phyloP scores from a whole-genome alignment of 2,329 filamentous ascomycete species.

The Trichoderma simmonsii region DNA sequence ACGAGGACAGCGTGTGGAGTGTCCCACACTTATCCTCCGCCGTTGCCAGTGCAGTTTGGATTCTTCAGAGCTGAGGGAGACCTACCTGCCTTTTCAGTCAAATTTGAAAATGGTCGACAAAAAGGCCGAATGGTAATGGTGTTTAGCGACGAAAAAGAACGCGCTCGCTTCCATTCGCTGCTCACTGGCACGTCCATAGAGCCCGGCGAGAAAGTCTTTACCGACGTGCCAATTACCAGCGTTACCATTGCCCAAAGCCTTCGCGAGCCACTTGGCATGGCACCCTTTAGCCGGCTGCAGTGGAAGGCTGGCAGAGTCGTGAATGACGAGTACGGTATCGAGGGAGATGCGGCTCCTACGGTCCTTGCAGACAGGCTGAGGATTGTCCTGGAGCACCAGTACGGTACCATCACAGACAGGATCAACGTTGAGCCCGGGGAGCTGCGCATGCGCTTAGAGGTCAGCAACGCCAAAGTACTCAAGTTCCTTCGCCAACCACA shows the following conservation, averaged over 20 bases:
- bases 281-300: constrained; percentile 48
- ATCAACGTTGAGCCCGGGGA: constrained; percentile 79
- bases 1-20: constrained; percentile 76
- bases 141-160: constrained; percentile 70
- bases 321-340: constrained; percentile 64
- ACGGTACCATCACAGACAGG: constrained; percentile 77
- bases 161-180: constrained; percentile 67
- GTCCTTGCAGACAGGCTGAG: constrained; percentile 75
- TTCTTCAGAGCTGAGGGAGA: constrained; percentile 71
- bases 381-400: constrained; percentile 70
- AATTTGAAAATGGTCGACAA: constrained; percentile 62
- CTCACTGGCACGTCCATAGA: constrained; percentile 70
- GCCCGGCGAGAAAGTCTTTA: constrained; percentile 65
- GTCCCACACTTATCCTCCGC: constrained; percentile 64
- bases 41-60: constrained; percentile 71
- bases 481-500: constrained; percentile 70
- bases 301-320: constrained; percentile 71
- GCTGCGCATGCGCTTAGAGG: constrained; percentile 63
- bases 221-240: constrained; percentile 63
- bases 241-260: constrained; percentile 60
- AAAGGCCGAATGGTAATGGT: constrained; percentile 73
- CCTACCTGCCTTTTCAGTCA: constrained; percentile 65
- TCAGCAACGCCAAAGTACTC: constrained; percentile 59
- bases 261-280: constrained; percentile 47
- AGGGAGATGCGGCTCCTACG: constrained; percentile 58